phyloP scores from a whole-genome alignment of 1,284 basidiomycete species.

The Mycosarcoma maydis region DNA sequence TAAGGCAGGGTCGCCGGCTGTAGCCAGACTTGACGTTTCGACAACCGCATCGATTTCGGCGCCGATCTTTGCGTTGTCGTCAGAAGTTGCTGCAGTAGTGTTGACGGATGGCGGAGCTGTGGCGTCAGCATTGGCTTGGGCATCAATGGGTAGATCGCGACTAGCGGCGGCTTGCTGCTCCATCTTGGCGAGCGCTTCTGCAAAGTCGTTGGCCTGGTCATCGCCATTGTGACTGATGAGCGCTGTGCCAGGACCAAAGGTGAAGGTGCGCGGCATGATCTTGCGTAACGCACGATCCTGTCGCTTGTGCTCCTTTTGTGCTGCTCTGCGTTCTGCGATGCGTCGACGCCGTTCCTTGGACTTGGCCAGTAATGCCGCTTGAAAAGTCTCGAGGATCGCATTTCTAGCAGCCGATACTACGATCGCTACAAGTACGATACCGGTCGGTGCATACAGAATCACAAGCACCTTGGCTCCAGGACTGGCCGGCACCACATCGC shows the following conservation, averaged over 20 bases:
- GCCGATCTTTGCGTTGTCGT: conserved; percentile 1
- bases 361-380: conserved; percentile 44
- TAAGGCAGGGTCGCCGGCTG: conserved; percentile 25
- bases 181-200: conserved; percentile 24
- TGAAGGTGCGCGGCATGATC: conserved; percentile 24
- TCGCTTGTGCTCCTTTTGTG: conserved; percentile 24
- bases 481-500: conserved; percentile 76
- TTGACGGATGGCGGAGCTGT: not conserved
- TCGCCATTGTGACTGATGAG: not conserved
- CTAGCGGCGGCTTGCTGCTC: conserved; percentile 15
- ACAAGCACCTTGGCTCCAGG: conserved; percentile 69
- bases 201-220: conserved; percentile 21
- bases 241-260: conserved; percentile 2
- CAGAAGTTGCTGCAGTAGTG: not conserved
- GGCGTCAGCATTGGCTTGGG: not conserved
- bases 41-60: not conserved
- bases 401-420: conserved; percentile 76
- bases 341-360: conserved; percentile 23
- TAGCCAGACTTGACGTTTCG: not conserved
- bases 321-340: conserved; percentile 19
- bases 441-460: conserved; percentile 59
- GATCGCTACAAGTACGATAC: conserved; percentile 70
- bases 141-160: not conserved
- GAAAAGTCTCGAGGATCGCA: conserved; percentile 74
- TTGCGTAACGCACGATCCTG: conserved; percentile 24